Conservation (phyloP, 164 flowering plant species). For the Liriodendron chinense region DNA sequence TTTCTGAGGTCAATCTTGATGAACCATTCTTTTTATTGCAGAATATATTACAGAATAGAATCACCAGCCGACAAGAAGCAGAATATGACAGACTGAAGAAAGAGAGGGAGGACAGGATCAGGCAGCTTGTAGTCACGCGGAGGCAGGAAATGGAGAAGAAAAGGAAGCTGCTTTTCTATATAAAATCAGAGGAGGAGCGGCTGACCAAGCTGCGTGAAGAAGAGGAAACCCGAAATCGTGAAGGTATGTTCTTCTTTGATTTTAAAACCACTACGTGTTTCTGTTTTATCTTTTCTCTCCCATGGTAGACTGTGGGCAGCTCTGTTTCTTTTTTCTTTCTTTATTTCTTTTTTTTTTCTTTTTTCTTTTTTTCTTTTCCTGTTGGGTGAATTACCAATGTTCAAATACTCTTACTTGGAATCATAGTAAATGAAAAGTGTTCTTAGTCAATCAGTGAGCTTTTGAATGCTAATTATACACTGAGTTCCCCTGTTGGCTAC, state of each 20-base stretch:
- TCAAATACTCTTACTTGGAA: too few relatives aligned
- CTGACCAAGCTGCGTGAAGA: slow-evolving; percentile 58
- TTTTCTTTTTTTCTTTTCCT: too few relatives aligned
- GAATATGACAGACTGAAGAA: slow-evolving; percentile 47
- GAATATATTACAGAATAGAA: slow-evolving; percentile 57
- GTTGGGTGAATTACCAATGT: too few relatives aligned
- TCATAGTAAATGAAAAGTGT: too few relatives aligned
- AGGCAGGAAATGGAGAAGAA: slow-evolving; percentile 52
- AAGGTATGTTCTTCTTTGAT: slow-evolving; percentile 45
- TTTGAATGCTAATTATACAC: too few relatives aligned
- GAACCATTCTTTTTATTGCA: slow-evolving; percentile 22
- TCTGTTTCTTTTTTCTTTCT: too few relatives aligned
- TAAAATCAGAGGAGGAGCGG: slow-evolving; percentile 70
- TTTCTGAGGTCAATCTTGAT: neutral
- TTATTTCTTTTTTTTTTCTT: too few relatives aligned
- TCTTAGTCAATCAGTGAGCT: too few relatives aligned
- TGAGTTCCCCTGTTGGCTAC: too few relatives aligned
- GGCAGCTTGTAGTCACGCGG: slow-evolving; percentile 32
- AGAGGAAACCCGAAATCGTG: slow-evolving; percentile 77
- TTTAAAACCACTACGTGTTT: neutral
- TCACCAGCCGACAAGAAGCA: slow-evolving; percentile 51
- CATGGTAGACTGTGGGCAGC: too few relatives aligned
- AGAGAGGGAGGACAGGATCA: slow-evolving; percentile 74
- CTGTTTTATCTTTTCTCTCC: too few relatives aligned
- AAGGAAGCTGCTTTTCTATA: slow-evolving; percentile 63